Base-by-base conservation (phyloP, 768 basidiomycete genomes). In the Fibroporia radiculosa region DNA sequence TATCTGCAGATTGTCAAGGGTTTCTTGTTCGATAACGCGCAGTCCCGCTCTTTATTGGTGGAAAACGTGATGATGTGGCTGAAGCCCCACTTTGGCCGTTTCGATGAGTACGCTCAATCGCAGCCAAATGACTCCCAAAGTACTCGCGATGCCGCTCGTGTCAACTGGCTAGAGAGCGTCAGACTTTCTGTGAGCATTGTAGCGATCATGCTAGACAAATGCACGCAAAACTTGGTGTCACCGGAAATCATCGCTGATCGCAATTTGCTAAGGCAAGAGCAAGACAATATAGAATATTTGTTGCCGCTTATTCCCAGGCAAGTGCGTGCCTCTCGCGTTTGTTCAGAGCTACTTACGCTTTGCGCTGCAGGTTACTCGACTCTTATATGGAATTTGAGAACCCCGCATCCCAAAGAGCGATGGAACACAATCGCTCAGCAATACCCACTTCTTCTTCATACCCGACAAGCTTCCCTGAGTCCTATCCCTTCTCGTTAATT, bases 31-130 rank as follows among this genome's bases (percentile, higher is more conserved):
- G 88, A 93, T 56, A 80, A 84, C 47, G 66, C 84, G 1, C 74
- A 87, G 43, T 82, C 86, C 12, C 80, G 95, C 23, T 73, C 82
- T 1, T 65, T 86, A 4, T 70, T 98, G 2, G 82, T 95, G 6
- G 93, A 96, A 51, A 80, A 84, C 16, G 80, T 97, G 22, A 82
- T 93, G 8, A 77, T 84, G 18, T 97, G 93, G 93, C 84, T 98
- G 53, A 95, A 93, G 59, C 91, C 93, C 1, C 83, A 93, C 61
- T 89, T 98, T 56, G 93, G 93, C 20, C 78, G 78, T 23, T 97
- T 84, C 57, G 92, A 97, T 51, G 93, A 93, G 62, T 85, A 79
- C 52, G 59, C 70, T 16, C 75, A 80, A 50, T 74, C 74, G 11
- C 71, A 74, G 44, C 64, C 76, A 1, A 78, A 72, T 44, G 92